Base-by-base conservation (phyloP, 805 yeast species). In the Clavispora vitiphila region DNA sequence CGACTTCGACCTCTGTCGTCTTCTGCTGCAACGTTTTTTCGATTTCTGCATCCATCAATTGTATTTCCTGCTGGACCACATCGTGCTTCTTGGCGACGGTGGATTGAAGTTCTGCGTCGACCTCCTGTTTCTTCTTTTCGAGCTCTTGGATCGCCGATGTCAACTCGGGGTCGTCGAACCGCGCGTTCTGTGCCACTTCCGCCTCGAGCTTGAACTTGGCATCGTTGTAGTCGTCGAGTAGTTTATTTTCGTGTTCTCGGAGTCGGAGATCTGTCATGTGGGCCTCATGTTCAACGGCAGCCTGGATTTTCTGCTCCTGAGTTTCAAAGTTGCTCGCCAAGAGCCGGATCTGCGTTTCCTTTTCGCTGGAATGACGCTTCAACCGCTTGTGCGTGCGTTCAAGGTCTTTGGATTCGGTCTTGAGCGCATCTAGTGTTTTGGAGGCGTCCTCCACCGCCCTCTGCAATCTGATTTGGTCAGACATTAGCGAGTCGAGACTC, bases 191-290 rank as follows among this genome's bases (percentile, higher is more conserved):
- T 15, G n/a, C 20, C 26, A 51, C 46, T 0, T 68, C 66, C 3
- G 49, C 42, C 14, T 57, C 50, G 4, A 72, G 46, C 39, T 69
- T 67, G 45, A 60, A 64, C 24, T 58, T 54, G 29, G 64, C 44
- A 29, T 62, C 65, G 24, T 61, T 56, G 43, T 45, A 65, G 31
- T 61, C 62, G 38, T 53, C 56, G 27, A 48, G 53, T 14, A 58
- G 51, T 25, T 51, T 49, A 16, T 60, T 57, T 20, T 57, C 50
- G 32, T 54, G 52, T 27, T 69, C 69, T 38, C 60, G 53, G 3
- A 71, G 43, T 32, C 62, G 54, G 5, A 58, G 46, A 24, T 60
- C 50, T 19, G 62, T 47, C 35, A 58, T 42, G 23, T 57, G 57
- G 36, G 68, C 72, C 41, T 53, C 49, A 37, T 55, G 57, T 15